phyloP scores from a whole-genome alignment of 73 alveolate species.

The Paramecium primaurelia region DNA sequence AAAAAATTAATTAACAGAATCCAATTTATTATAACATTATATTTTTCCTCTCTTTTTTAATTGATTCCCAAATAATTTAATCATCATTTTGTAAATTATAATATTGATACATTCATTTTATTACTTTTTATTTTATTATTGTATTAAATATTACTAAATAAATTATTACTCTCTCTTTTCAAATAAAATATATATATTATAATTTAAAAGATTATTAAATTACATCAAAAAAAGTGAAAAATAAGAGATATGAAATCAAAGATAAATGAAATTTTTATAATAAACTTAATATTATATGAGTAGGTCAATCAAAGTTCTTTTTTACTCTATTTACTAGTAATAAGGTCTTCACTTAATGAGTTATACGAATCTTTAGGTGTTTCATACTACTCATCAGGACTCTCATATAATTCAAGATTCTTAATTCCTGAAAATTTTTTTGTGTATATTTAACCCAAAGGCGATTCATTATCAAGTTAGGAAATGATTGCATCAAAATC shows the following conservation, averaged over 20 bases:
- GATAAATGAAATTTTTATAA: background rate
- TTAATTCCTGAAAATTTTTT: background rate
- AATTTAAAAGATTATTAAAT: too few species aligned
- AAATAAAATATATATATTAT: too few species aligned
- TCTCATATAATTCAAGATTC: background rate
- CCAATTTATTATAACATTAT: background rate
- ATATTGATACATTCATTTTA: too few species aligned
- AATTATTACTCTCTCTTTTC: too few species aligned
- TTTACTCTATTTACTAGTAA: background rate
- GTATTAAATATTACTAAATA: too few species aligned
- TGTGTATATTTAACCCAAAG: background rate
- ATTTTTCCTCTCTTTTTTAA: background rate
- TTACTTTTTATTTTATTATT: too few species aligned
- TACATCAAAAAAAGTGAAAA: background rate
- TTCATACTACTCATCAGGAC: background rate
- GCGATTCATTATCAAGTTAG: background rate
- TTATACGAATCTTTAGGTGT: background rate
- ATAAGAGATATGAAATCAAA: background rate
- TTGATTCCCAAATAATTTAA: background rate
- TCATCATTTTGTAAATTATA: background rate
- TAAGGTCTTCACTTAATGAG: background rate
- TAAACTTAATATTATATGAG: background rate
- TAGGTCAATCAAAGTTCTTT: background rate
- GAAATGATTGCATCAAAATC: background rate
- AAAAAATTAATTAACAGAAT: background rate